A percentile compares a stretch with the other conserved stretches of the same genome.
phyloP scores from a whole-genome alignment of 176 grass and related monocot species.

The Puccinellia tenuiflora region DNA sequence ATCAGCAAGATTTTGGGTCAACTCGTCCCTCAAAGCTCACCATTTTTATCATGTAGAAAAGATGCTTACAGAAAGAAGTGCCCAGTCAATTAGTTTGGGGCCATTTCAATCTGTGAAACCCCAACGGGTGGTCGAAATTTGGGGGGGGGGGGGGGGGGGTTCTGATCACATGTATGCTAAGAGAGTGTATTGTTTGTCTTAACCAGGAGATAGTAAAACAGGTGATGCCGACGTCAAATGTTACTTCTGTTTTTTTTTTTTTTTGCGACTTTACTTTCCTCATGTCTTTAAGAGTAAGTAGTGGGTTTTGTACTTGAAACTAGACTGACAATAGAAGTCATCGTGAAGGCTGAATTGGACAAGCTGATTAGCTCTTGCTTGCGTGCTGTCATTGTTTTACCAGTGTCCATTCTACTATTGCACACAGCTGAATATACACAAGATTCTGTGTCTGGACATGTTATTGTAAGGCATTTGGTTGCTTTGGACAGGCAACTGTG shows the following conservation, averaged over 20 bases:
- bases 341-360: neutral
- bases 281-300: neutral
- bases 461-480: no score
- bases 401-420: neutral
- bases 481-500: neutral
- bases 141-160: neutral
- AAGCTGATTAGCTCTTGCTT: neutral
- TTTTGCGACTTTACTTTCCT: neutral
- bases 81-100: neutral
- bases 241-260: neutral
- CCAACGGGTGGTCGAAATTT: neutral
- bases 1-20: neutral
- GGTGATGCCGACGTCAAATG: neutral
- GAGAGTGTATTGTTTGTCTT: neutral
- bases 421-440: neutral
- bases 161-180: neutral
- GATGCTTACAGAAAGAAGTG: neutral
- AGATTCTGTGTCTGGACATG: neutral
- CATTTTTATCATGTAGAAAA: slow-evolving; percentile 1
- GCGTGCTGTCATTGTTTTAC: neutral
- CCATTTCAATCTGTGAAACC: neutral
- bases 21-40: neutral
- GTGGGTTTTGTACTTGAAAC: neutral
- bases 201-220: neutral
- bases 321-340: neutral